These are phyloP conservation scores for Colletotrichum zoysiae DNA, from an alignment of 2,329 filamentous ascomycete species.

Conservation along the genomic window DNA sequence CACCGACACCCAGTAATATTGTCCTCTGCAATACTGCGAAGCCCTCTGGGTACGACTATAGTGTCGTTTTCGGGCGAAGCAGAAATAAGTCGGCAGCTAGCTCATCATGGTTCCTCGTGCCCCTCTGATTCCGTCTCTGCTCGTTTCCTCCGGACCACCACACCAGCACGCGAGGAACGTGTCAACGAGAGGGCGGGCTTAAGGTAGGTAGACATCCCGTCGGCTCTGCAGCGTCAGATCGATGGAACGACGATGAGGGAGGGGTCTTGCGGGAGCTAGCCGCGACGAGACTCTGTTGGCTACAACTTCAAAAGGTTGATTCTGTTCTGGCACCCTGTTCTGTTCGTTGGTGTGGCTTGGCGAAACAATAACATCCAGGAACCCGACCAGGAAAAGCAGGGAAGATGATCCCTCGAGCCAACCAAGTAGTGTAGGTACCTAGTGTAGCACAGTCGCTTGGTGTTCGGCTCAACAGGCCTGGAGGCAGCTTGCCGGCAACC, in stretches of 20 bases:
- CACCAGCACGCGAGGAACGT: not conserved
- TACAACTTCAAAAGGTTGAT: conserved; percentile 2
- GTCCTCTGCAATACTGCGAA: conserved; percentile 10
- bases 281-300: conserved; percentile 17
- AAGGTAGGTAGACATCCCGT: conserved; percentile 24
- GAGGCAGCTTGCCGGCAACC: conserved; percentile 1
- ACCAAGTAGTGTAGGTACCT: not conserved
- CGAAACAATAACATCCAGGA: conserved; percentile 12
- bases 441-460: too few species aligned
- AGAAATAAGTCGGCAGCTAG: conserved; percentile 1
- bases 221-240: conserved; percentile 32
- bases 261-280: conserved; percentile 30
- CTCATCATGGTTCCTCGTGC: conserved; percentile 2
- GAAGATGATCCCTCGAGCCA: not conserved
- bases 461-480: not conserved
- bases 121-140: conserved; percentile 16
- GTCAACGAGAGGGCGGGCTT: conserved; percentile 24
- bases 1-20: conserved; percentile 20
- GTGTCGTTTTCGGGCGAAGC: conserved; percentile 19
- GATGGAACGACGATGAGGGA: conserved; percentile 15
- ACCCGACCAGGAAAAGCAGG: conserved; percentile 10
- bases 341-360: conserved; percentile 11
- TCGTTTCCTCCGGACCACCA: conserved; percentile 21
- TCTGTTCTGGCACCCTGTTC: not conserved
- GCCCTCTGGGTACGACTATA: not conserved